Base-by-base conservation (phyloP, 495 filamentous ascomycete genomes). In the Ascobolus immersus region DNA sequence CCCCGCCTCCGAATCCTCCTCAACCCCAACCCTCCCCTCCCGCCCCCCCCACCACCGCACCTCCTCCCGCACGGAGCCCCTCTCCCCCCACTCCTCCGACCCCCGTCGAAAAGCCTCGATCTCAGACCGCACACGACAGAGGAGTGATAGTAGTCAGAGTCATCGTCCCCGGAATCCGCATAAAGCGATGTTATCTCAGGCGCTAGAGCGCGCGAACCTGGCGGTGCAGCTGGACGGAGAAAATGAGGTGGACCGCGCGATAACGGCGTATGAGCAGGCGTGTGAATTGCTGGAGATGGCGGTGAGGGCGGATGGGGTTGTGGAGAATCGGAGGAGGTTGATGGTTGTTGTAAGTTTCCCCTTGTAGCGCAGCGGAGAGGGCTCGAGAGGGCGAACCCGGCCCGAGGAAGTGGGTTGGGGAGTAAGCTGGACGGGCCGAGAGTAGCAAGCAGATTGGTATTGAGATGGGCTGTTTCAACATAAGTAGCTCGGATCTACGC, bases 151-250 rank as follows among this genome's bases (percentile, higher is more conserved):
- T n/a, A n/a, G n/a, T n/a, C n/a, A n/a, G n/a, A n/a, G n/a, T n/a
- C n/a, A n/a, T n/a, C n/a, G n/a, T n/a, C n/a, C n/a, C n/a, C n/a
- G n/a, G n/a, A n/a, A n/a, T n/a, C n/a, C 76, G 1, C 76, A 91
- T 45, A 92, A 89, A 54, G 69, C 69, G 15, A 93, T 92, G 77
- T 60, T 96, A 12, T 86, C 81, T 3, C 80, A 74, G 47, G 86
- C 86, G 5, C 56, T 96, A 26, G 71, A 89, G 44, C 92, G 92
- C 53, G 86, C 86, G 23, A 91, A 93, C 43, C 86, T 77, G 15
- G 86, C 86, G 5, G 86, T 96, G 11, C 62, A 89, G 35, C 66
- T 94, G 20, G 86, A 96, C 51, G 89, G 91, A 57, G 80, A 78
- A 3, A 75, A 82, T 44, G 91, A 93, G 50, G 75, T 82, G 42